These are phyloP conservation scores for Boletales sp. DNA, from an alignment of 768 basidiomycete species.

Conservation along the genomic window DNA sequence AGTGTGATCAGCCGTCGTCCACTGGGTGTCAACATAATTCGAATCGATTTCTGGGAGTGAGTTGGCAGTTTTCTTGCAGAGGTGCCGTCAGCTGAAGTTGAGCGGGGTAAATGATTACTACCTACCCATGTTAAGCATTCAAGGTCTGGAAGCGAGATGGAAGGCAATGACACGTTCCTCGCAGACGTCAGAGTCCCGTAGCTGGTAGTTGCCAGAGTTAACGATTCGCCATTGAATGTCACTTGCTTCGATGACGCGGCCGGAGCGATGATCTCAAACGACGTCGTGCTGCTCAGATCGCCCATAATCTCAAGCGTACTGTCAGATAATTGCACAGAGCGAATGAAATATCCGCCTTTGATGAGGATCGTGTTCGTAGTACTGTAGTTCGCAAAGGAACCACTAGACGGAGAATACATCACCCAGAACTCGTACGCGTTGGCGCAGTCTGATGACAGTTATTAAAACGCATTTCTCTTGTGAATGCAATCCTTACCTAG, in stretches of 20 bases:
- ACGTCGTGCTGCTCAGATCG: conserved; percentile 41
- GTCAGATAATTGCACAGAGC: conserved; percentile 35
- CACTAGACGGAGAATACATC: conserved; percentile 36
- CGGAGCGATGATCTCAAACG: conserved; percentile 48
- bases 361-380: conserved; percentile 44
- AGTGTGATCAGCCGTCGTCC: conserved; percentile 42
- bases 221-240: conserved; percentile 40
- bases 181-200: conserved; percentile 39
- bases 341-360: conserved; percentile 47
- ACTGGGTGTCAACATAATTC: conserved; percentile 38
- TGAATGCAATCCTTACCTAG: conserved; percentile 32
- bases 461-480: neutral
- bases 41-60: conserved; percentile 36
- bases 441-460: conserved; percentile 36
- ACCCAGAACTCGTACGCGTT: conserved; percentile 53
- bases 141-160: conserved; percentile 17
- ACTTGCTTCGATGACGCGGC: conserved; percentile 34
- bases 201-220: conserved; percentile 33
- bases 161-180: conserved; percentile 9
- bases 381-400: conserved; percentile 33
- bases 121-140: conserved; percentile 17
- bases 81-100: neutral
- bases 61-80: conserved; percentile 20
- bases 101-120: neutral
- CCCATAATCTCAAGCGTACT: conserved; percentile 40